phyloP scores from a whole-genome alignment of 139 green algal genomes.

The Astrephomene gubernaculifera region DNA sequence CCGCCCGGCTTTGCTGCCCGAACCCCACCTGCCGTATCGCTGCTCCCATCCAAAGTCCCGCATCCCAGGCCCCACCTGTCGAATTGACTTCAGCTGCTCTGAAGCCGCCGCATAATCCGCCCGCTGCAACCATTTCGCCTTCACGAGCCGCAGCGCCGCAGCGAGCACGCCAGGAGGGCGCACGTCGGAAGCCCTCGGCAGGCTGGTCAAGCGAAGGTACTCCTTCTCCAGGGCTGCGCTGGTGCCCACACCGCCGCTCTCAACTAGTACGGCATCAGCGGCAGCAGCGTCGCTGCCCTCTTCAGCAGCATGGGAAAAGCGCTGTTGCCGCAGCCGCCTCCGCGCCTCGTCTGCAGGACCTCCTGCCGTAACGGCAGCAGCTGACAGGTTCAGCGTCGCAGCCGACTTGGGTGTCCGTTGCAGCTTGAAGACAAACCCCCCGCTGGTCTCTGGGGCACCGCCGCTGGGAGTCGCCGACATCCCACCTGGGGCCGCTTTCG shows the following conservation, averaged over 20 bases:
- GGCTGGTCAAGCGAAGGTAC: conserved; percentile 88
- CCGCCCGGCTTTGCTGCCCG: no score
- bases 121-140: conserved; percentile 57
- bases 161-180: conserved; percentile 78
- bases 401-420: conserved; percentile 2
- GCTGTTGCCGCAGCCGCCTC: conserved; percentile 16
- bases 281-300: neutral
- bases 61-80: conserved; percentile 74
- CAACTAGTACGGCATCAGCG: conserved; percentile 6
- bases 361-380: neutral
- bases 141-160: conserved; percentile 71
- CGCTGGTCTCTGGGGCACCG: neutral
- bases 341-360: conserved; percentile 13
- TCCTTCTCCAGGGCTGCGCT: conserved; percentile 86
- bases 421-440: conserved; percentile 7
- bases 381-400: no score
- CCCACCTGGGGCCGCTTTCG: neutral
- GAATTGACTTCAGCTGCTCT: conserved; percentile 88
- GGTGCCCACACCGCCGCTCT: conserved; percentile 57
- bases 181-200: conserved; percentile 77
- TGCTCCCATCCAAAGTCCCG: neutral
- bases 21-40: no score
- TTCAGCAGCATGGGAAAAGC: neutral
- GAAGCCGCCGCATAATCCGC: conserved; percentile 71
- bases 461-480: neutral